Base-by-base conservation (phyloP, 768 basidiomycete species). In the Baorangia bicolor region DNA sequence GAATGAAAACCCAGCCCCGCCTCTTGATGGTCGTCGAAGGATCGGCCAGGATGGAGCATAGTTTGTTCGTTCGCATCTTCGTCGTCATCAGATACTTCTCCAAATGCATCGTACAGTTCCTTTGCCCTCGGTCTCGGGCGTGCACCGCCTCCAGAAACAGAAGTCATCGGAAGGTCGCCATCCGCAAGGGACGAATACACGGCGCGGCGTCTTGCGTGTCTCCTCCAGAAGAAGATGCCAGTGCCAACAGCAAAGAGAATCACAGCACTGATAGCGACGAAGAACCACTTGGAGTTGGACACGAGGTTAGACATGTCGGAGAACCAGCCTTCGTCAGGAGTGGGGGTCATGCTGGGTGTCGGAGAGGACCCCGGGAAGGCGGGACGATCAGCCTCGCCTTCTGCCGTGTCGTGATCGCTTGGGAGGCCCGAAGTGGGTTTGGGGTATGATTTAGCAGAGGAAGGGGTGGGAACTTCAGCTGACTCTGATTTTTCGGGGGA, bases 81-180 rank as follows among this genome's bases (percentile, higher is more conserved):
- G 55, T 89, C 88, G 42, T 92, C 89, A 57, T 92, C 94, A 30
- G 87, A 89, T 27, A 86, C 80, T 66, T 94, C 93, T 34, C 93
- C 94, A 73, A 98, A 98, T 18, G 96, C 95, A 72, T 98, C 94
- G 65, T 98, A 98, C 58, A 99, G 68, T 73, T 98, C 96, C 74
- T 89, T 89, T 47, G 94, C 90, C 47, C 86, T 79, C 35, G 79
- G 75, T 23, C 78, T 63, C 13, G 72, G 48, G 18, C 59, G 61
- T 51, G 42, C 59, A 28, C 75, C 71, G 5, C 74, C 66, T 23
- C 77, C 71, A 20, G 81, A 77, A 30, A 97, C 70, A 5, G 87
- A 69, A 47, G 80, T 83, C 92, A 98, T 93, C 9, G 86, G 84
- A 51, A 95, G 71, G 47, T 88, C 88, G 49, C 90, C 88, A 23